These are phyloP conservation scores for Mycena belliarum DNA, from an alignment of 768 basidiomycete species.

Conservation along the genomic window DNA sequence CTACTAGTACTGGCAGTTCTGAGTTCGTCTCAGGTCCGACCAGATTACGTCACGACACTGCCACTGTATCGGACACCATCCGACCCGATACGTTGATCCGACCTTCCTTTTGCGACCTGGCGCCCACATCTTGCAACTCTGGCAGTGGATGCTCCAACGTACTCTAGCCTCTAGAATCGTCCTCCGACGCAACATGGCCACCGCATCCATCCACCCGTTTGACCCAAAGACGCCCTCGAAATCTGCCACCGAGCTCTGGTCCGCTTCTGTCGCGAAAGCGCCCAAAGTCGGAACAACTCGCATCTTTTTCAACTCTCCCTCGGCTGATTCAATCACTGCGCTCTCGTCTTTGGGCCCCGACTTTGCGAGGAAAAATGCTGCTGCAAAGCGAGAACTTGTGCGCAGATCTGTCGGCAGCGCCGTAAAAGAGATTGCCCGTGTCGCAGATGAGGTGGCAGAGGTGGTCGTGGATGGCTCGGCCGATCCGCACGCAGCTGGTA, in stretches of 20 bases:
- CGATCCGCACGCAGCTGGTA: conserved; percentile 81
- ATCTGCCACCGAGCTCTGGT: conserved; percentile 48
- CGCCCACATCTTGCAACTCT: too few species aligned
- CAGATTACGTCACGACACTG: too few species aligned
- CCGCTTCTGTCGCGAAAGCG: conserved; percentile 47
- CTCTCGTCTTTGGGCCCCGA: conserved; percentile 61
- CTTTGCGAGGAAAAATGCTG: conserved; percentile 45
- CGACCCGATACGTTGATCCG: too few species aligned
- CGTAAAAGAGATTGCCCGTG: conserved; percentile 64
- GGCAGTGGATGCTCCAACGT: conserved; percentile 12
- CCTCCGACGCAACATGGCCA: conserved; percentile 48
- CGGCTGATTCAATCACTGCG: conserved; percentile 43
- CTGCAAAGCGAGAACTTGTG: conserved; percentile 62
- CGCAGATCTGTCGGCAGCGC: conserved; percentile 72
- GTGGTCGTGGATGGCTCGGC: conserved; percentile 61
- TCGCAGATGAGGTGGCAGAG: conserved; percentile 60
- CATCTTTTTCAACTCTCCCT: conserved; percentile 52
- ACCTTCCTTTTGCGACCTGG: too few species aligned
- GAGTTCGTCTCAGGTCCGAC: too few species aligned
- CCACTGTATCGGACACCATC: too few species aligned
- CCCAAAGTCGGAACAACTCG: conserved; percentile 65
- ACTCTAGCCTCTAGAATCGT: background rate
- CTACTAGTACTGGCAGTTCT: too few species aligned
- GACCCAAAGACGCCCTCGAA: conserved; percentile 41
- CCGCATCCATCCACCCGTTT: conserved; percentile 59